Evolutionary conservation across 768 basidiomycete species (phyloP).

Genomic region (Russula griseocarnosa): DNA sequence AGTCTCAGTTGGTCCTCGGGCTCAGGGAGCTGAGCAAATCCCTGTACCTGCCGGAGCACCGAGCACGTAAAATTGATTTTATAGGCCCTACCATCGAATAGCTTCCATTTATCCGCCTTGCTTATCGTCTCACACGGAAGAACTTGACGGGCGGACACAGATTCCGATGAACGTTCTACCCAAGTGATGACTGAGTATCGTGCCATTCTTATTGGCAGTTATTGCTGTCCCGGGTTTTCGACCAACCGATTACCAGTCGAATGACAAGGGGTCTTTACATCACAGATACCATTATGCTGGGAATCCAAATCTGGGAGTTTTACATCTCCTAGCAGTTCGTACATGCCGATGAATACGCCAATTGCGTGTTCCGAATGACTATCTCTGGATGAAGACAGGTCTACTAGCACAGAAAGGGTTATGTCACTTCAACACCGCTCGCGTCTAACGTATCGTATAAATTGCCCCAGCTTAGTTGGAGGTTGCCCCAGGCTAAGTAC

Average conservation of each 20-base stretch:
- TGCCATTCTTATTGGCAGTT: no score
- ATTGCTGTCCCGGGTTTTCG: background rate
- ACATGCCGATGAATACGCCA: background rate
- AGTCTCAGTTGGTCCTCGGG: no score
- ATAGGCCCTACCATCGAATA: background rate
- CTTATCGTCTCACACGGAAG: background rate
- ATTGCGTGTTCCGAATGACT: background rate
- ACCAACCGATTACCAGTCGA: background rate
- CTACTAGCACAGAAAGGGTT: background rate
- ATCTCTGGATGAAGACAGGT: no score
- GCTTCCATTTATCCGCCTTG: background rate
- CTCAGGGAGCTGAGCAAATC: no score
- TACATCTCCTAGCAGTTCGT: no score
- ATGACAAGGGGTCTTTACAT: background rate
- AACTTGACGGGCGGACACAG: background rate
- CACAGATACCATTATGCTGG: background rate
- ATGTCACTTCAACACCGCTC: background rate
- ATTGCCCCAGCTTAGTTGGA: background rate
- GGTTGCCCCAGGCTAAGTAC: background rate
- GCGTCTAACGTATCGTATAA: conserved; percentile 7
- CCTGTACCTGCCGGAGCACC: background rate
- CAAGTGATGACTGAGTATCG: background rate
- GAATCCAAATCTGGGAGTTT: no score
- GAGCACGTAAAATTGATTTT: background rate
- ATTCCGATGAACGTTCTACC: background rate